These are phyloP conservation scores for Lactarius sanguifluus DNA, from an alignment of 768 basidiomycete genomes.

Conservation along the genomic window DNA sequence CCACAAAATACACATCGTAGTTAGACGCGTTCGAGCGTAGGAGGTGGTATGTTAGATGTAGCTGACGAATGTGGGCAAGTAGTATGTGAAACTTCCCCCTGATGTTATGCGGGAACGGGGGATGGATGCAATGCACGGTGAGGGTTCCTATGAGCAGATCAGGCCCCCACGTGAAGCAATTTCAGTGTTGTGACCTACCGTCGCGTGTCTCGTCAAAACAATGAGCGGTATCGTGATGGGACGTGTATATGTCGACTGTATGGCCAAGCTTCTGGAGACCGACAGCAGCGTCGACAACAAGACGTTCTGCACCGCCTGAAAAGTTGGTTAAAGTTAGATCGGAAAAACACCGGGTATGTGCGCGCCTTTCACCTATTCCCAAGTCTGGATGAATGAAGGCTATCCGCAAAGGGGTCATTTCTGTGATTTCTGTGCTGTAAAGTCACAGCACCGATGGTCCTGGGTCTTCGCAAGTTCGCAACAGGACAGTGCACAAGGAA, in stretches of 20 bases:
- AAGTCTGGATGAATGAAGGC: constrained; percentile 90
- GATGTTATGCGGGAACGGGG: constrained; percentile 79
- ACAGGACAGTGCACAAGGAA: too few relatives aligned
- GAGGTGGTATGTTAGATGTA: constrained; percentile 76
- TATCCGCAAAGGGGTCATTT: constrained; percentile 43
- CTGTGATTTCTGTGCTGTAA: not conserved
- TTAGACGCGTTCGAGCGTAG: constrained; percentile 46
- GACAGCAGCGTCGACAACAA: constrained; percentile 93
- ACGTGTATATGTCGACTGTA: constrained; percentile 86
- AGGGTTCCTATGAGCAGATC: constrained; percentile 61
- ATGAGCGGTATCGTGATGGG: constrained; percentile 81
- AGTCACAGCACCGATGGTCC: too few relatives aligned
- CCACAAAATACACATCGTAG: constrained; percentile 90
- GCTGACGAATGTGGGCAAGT: constrained; percentile 84
- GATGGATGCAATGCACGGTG: constrained; percentile 63
- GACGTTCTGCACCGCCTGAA: constrained; percentile 90
- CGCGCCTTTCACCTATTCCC: constrained; percentile 63
- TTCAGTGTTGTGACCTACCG: constrained; percentile 48
- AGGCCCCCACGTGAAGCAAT: not conserved
- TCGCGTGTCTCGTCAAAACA: constrained; percentile 94
- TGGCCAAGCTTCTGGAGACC: constrained; percentile 86
- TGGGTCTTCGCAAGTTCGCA: too few relatives aligned
- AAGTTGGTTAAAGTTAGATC: not conserved
- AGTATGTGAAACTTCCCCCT: constrained; percentile 84
- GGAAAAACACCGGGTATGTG: not conserved